Percentiles rank a stretch among this genome's conserved stretches.
These are phyloP conservation scores for Trichophaea hybrida DNA, from an alignment of 2,329 filamentous ascomycete genomes.

Conservation along the genomic window DNA sequence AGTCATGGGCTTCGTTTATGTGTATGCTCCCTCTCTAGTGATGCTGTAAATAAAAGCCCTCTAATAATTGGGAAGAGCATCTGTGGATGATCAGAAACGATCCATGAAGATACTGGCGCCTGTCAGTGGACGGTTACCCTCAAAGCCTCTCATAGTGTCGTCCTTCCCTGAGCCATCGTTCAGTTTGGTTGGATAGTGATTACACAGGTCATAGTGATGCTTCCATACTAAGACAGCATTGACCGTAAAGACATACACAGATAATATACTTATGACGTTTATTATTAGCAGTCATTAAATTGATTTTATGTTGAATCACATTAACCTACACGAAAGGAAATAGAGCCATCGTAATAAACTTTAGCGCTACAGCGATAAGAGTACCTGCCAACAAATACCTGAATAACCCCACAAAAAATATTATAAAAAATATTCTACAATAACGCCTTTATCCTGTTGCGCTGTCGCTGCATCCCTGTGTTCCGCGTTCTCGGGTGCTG, in stretches of 20 bases:
- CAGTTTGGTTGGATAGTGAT: conserved; percentile 28
- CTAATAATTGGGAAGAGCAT: conserved; percentile 7
- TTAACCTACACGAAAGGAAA: neutral
- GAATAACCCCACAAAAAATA: neutral
- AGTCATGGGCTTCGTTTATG: conserved; percentile 85
- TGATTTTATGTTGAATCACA: neutral
- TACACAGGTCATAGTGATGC: too few relatives aligned
- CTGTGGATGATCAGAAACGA: conserved; percentile 72
- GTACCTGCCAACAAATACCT: neutral
- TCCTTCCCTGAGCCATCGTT: conserved; percentile 21
- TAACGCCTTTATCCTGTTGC: conserved; percentile 56
- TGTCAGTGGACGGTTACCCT: conserved; percentile 64
- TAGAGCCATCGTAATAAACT: neutral
- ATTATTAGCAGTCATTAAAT: neutral
- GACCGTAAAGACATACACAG: neutral
- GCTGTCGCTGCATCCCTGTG: conserved; percentile 54
- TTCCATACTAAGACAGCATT: too few relatives aligned
- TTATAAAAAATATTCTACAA: conserved; percentile 49
- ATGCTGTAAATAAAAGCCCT: neutral
- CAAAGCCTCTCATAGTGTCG: conserved; percentile 52
- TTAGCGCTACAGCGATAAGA: neutral
- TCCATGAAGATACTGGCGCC: conserved; percentile 72
- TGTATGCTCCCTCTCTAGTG: conserved; percentile 31
- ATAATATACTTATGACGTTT: neutral
- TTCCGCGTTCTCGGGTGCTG: conserved; percentile 85